These are phyloP conservation scores for Penicillium sp. DNA, from an alignment of 2,329 filamentous ascomycete species.

Conservation along the genomic window DNA sequence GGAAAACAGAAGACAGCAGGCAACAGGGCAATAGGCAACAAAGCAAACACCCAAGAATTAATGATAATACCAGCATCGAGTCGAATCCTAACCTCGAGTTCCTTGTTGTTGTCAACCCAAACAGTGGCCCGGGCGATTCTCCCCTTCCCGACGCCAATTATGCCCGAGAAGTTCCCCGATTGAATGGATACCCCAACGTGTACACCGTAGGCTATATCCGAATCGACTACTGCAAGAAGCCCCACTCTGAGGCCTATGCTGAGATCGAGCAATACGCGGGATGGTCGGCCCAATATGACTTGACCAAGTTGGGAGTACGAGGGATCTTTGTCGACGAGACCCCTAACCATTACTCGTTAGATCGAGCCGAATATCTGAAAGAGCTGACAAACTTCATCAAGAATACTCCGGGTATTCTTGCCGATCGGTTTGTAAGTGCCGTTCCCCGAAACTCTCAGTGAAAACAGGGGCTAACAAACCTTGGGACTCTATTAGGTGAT, in stretches of 20 bases:
- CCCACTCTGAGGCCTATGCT: slow-evolving; percentile 8
- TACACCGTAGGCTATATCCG: slow-evolving; percentile 25
- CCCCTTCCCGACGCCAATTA: slow-evolving; percentile 1
- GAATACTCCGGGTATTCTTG: neutral
- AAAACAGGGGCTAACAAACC: neutral
- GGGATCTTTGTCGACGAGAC: slow-evolving; percentile 4
- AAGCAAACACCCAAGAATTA: neutral
- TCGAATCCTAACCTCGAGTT: neutral
- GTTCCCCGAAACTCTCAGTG: neutral
- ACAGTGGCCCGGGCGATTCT: slow-evolving; percentile 1
- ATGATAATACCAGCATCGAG: neutral
- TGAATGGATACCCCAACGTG: slow-evolving; percentile 19
- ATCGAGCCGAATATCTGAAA: neutral
- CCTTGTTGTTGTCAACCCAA: neutral
- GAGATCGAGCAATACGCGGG: slow-evolving; percentile 14
- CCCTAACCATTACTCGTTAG: neutral
- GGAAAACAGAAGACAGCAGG: neutral
- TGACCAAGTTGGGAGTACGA: neutral
- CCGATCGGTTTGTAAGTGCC: slow-evolving; percentile 2
- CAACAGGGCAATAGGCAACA: neutral
- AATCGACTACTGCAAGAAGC: slow-evolving; percentile 25
- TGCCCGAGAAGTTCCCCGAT: slow-evolving; percentile 3
- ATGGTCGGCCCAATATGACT: neutral
- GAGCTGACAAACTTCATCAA: slow-evolving; percentile 1
- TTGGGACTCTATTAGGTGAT: neutral